Evolutionary conservation across 2,329 filamentous ascomycete genomes (phyloP).

Genomic region (Alternaria viburni): DNA sequence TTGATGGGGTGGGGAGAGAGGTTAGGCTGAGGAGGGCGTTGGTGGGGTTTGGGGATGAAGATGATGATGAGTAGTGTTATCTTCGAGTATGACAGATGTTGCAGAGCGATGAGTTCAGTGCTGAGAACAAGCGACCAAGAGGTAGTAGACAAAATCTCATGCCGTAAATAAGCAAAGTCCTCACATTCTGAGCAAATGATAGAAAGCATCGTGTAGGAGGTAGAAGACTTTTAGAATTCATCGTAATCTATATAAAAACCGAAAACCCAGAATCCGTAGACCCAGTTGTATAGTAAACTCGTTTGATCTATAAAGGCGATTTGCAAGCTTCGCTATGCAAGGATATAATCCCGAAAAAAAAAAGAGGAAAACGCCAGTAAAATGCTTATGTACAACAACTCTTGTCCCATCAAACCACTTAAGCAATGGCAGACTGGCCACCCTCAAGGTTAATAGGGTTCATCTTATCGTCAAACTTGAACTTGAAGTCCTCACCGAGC

Average conservation of each 20-base stretch:
- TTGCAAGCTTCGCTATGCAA: slow-evolving; percentile 11
- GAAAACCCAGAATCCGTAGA: slow-evolving; percentile 2
- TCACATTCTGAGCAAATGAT: slow-evolving; percentile 53
- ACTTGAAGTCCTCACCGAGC: slow-evolving; percentile 75
- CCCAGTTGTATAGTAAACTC: not conserved
- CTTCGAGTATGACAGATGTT: not conserved
- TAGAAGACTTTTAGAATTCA: slow-evolving; percentile 56
- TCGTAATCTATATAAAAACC: not conserved
- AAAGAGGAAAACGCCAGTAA: not conserved
- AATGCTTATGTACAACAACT: slow-evolving; percentile 9
- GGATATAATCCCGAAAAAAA: slow-evolving; percentile 6
- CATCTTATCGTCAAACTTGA: slow-evolving; percentile 73
- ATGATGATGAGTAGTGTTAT: not conserved
- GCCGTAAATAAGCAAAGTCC: not conserved
- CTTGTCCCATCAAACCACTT: slow-evolving; percentile 19
- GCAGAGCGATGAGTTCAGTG: not conserved
- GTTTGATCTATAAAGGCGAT: slow-evolving; percentile 7
- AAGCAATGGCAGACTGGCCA: slow-evolving; percentile 63
- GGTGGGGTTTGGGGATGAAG: slow-evolving; percentile 3
- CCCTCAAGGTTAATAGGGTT: slow-evolving; percentile 69
- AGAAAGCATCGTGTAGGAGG: slow-evolving; percentile 60
- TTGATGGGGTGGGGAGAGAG: slow-evolving; percentile 4
- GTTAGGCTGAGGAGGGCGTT: slow-evolving; percentile 11
- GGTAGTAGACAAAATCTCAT: not conserved
- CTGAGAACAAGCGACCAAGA: not conserved